Base-by-base conservation (phyloP, 805 yeast species). In the Sugiyamaella smithiae region DNA sequence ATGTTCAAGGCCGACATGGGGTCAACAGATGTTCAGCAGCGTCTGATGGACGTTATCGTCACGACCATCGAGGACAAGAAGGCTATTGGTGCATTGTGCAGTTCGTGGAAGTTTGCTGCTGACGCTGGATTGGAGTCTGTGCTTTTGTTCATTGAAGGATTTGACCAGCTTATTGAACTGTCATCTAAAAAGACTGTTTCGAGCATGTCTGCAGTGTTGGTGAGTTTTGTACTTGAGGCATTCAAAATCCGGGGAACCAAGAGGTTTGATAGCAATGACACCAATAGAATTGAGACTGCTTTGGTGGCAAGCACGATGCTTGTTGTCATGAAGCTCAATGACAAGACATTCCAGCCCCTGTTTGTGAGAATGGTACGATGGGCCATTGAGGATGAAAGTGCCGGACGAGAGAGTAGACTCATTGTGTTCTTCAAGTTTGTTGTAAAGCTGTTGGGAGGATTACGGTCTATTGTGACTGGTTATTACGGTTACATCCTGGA, bases 241-340 rank as follows among this genome's bases (percentile, higher is more conserved):
- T 83, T 90, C 55, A 93, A 86, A 57, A 76, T 85, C 69, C 63
- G 72, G 25, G 80, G 90, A 66, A 69, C 69, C 36, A 73, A 78
- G 40, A 71, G 67, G 20, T 83, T 82, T 63, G 89, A 83, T 60
- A 75, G 70, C 55, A 87, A 87, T 62, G 83, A 95, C 9, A 72
- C 86, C 55, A 82, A 85, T 64, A 77, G 95, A 57, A 79, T 91
- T 54, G 98, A 91, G 64, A 75, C 88, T 16, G 76, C 84, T 8
- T 79, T 85, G 62, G 84, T 85, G 58, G 72, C 77, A 32, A 79
- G 89, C 63, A 90, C 86, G 17, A 80, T 91, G 55, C 72, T 73
- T 20, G 83, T 81, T 57, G 95, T 91, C 16, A 76, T 93, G 83
- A 90, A 91, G 67, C 77, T 93, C 68, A 93, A 93, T 64, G 99